These are phyloP conservation scores for Chenopodium berlandieri DNA, from an alignment of 148 eudicot species.

Conservation along the genomic window DNA sequence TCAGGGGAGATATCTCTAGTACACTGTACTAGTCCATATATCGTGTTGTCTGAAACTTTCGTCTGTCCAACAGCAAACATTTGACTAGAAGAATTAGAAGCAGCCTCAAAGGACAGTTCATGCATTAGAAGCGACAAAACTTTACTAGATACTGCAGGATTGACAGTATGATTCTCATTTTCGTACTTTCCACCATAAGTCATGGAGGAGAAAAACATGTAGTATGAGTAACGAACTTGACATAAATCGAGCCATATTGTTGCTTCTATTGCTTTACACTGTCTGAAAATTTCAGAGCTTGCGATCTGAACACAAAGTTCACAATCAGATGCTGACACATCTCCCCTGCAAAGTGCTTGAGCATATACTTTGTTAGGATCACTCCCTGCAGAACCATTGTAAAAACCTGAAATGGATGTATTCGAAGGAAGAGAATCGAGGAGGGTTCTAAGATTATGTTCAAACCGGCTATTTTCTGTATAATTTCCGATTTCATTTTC, in stretches of 20 bases:
- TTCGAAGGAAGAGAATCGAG: slow-evolving; percentile 19
- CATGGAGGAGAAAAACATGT: slow-evolving; percentile 15
- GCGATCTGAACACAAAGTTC: slow-evolving; percentile 23
- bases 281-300: slow-evolving; percentile 4
- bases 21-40: slow-evolving; percentile 35
- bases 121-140: slow-evolving; percentile 17
- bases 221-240: slow-evolving; percentile 30
- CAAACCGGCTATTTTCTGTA: slow-evolving; percentile 24
- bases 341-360: slow-evolving; percentile 36
- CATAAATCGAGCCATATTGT: slow-evolving; percentile 30
- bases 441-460: slow-evolving; percentile 21
- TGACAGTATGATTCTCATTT: neutral
- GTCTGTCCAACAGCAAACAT: slow-evolving; percentile 22
- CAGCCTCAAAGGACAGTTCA: slow-evolving; percentile 19
- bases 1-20: slow-evolving; percentile 26
- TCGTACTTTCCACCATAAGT: slow-evolving; percentile 15
- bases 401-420: slow-evolving; percentile 23
- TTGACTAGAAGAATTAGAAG: slow-evolving; percentile 15
- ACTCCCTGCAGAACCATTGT: slow-evolving; percentile 17
- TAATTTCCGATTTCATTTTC: slow-evolving; percentile 1
- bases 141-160: neutral
- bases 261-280: slow-evolving; percentile 23
- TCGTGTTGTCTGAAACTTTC: neutral
- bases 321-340: slow-evolving; percentile 21
- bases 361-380: slow-evolving; percentile 11